Base-by-base conservation (phyloP, 2,329 filamentous ascomycete species). In the Zopfia rhizophila region DNA sequence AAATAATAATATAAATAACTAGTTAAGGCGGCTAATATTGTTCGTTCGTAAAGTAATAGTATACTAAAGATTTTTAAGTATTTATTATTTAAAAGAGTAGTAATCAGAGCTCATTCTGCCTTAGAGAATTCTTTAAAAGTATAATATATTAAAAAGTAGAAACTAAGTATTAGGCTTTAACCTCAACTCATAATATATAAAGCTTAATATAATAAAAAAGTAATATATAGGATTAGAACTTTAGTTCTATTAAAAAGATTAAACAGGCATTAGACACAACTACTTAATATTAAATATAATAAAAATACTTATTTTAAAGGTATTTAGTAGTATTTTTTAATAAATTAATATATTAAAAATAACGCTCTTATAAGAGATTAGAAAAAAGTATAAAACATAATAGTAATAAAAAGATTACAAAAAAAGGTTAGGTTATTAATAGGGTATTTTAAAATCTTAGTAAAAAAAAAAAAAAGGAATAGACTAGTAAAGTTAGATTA, bases 81-180 rank as follows among this genome's bases (percentile, higher is more conserved):
- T 31, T 31, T 14, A 7, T 27, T 27, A 17, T 38, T 22, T 38
- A 13, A 11, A 27, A 18, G 27, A 17, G 19, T 13, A 16, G 27
- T 11, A 38, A 11, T 16, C 19, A 36, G 32, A 36, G 8, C 10
- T 36, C 18, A 18, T 22, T 36, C 32, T n/a, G n/a, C n/a, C n/a
- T n/a, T n/a, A n/a, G n/a, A n/a, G n/a, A n/a, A 22, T 7, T 38
- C 35, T 38, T 38, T 22, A 38, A 14, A 38, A 8, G 35, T 38
- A 27, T 38, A 17, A 22, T 22, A 38, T 38, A 38, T 38, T 22
- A 22, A 38, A 16, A 18, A 24, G 22, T 18, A 17, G 35, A 38
- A 24, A 13, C 35, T 38, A 17, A 27, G 22, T 22, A 24, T 38
- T 27, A 22, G 35, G 35, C 35, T 12, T 38, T 22, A 17, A 38